Conservation (phyloP, 257 asterid genomes). For the Solanum arcanum region DNA sequence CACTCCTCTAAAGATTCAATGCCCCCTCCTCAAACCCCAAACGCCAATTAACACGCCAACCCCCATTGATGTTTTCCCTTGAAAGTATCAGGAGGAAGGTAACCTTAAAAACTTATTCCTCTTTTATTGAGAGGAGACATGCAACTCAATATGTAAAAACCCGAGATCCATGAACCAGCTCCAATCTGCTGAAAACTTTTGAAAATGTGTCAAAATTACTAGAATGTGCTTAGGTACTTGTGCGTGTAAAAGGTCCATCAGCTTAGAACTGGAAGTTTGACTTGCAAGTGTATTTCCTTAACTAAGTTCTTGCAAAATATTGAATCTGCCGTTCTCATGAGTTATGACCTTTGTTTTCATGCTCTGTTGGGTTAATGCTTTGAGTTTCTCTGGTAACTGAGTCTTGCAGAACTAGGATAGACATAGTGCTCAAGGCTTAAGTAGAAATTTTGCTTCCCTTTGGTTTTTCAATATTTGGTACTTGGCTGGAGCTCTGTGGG, state of each 20-base stretch:
- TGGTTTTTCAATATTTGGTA: neutral
- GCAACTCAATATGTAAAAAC: neutral
- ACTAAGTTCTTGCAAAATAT: neutral
- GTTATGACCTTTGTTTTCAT: neutral
- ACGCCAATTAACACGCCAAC: neutral
- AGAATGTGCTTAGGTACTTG: neutral
- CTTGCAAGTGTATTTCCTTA: neutral
- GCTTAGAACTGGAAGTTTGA: neutral
- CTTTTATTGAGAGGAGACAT: neutral
- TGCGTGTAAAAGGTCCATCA: neutral
- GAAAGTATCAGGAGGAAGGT: neutral
- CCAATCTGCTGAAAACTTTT: neutral
- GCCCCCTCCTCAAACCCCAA: neutral
- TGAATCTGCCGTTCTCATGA: neutral
- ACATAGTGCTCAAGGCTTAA: neutral
- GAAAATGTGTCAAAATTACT: neutral
- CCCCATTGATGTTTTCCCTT: neutral
- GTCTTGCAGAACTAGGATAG: neutral
- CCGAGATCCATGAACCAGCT: neutral
- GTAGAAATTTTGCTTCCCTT: neutral
- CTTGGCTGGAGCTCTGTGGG: neutral
- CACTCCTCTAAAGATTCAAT: neutral
- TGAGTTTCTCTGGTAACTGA: neutral
- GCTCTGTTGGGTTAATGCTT: neutral
- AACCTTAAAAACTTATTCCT: neutral